A percentile compares a stretch with the other conserved stretches of the same genome.
These are phyloP conservation scores for Apophysomyces variabilis DNA, from an alignment of 371 early-diverging fungal genomes.

Conservation along the genomic window DNA sequence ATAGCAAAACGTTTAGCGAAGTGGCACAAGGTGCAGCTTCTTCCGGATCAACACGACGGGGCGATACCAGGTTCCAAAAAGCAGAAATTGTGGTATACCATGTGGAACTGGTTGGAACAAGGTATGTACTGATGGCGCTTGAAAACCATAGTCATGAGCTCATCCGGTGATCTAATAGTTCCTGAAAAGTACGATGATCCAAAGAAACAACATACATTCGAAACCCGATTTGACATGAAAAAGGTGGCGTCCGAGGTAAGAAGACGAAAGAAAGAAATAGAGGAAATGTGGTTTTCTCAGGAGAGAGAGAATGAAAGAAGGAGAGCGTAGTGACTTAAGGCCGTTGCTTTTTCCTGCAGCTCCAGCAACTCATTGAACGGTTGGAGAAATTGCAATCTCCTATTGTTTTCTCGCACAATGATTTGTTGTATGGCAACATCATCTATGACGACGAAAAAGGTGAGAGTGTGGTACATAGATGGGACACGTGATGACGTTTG, in stretches of 20 bases:
- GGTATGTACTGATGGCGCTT: constrained; percentile 38
- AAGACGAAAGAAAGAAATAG: background rate
- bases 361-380: constrained; percentile 55
- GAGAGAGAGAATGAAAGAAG: background rate
- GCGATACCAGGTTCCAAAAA: constrained; percentile 17
- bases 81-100: constrained; percentile 76
- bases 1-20: constrained; percentile 81
- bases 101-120: constrained; percentile 82
- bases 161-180: constrained; percentile 40
- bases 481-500: constrained; percentile 19
- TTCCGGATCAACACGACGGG: constrained; percentile 16
- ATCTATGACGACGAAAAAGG: constrained; percentile 73
- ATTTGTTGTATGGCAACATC: constrained; percentile 88
- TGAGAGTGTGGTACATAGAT: constrained; percentile 25
- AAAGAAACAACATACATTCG: constrained; percentile 65
- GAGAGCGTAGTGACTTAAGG: background rate
- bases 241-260: constrained; percentile 56
- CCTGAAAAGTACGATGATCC: constrained; percentile 68
- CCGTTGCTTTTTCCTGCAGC: constrained; percentile 25
- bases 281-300: background rate
- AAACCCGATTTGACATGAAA: constrained; percentile 58
- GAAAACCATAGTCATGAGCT: background rate
- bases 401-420: constrained; percentile 92
- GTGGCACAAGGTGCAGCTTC: constrained; percentile 77
- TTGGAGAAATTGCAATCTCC: constrained; percentile 73